Conservation (phyloP, 2,329 filamentous ascomycete species). For the Paradendryphiella salina region DNA sequence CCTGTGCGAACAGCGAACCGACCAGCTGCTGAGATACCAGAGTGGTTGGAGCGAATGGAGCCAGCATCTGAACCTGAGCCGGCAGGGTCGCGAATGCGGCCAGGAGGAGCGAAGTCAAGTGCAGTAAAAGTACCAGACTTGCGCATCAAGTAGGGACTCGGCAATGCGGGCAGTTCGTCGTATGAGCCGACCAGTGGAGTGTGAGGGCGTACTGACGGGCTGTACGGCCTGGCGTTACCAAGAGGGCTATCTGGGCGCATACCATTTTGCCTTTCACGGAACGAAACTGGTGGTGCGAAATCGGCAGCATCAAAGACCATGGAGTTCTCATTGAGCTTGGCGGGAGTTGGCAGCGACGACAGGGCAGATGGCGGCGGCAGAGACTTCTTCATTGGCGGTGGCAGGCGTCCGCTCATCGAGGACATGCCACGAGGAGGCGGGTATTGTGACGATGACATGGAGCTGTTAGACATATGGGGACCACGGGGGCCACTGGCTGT, state of each 20-base stretch:
- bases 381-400: conserved; percentile 56
- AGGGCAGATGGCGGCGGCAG: conserved; percentile 75
- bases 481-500: conserved; percentile 29
- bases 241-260: conserved; percentile 62
- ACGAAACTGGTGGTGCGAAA: conserved; percentile 75
- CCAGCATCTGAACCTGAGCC: conserved; percentile 52
- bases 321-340: conserved; percentile 79
- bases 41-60: conserved; percentile 68
- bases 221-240: conserved; percentile 67
- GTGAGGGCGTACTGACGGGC: conserved; percentile 70
- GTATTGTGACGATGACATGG: conserved; percentile 52
- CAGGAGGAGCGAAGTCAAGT: conserved; percentile 79
- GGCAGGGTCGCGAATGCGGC: conserved; percentile 62
- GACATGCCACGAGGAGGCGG: conserved; percentile 49
- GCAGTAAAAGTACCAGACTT: conserved; percentile 78
- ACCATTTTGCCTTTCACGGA: conserved; percentile 69
- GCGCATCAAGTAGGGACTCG: conserved; percentile 79
- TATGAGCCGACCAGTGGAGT: conserved; percentile 82
- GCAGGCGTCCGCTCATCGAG: conserved; percentile 46
- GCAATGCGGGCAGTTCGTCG: conserved; percentile 81
- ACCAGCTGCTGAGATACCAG: conserved; percentile 72
- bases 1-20: conserved; percentile 74
- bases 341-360: conserved; percentile 78
- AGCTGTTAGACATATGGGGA: conserved; percentile 54
- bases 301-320: conserved; percentile 72